phyloP scores from a whole-genome alignment of 192 early-diverging fungal genomes.

The Rhizoclosmatium sp. region DNA sequence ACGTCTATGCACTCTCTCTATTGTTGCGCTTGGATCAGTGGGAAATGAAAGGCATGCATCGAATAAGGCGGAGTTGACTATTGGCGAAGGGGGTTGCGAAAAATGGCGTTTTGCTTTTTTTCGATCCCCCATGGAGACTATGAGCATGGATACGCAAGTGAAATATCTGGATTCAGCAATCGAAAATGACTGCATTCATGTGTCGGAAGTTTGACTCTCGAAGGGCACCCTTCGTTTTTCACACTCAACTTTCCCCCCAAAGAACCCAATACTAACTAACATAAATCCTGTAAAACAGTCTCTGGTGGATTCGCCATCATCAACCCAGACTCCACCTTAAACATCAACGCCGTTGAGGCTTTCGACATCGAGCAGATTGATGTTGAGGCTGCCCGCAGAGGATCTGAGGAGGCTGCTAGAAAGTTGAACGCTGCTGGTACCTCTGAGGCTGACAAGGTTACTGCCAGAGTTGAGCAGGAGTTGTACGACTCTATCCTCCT shows the following conservation, averaged over 20 bases:
- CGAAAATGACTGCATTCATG: no score
- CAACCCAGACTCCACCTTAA: slow-evolving; percentile 94
- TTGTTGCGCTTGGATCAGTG: no score
- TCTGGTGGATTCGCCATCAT: slow-evolving; percentile 96
- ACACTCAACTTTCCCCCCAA: background rate
- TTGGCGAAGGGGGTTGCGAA: background rate
- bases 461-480: slow-evolving; percentile 87
- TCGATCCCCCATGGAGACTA: background rate
- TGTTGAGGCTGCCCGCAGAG: slow-evolving; percentile 74
- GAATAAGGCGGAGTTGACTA: no score
- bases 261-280: background rate
- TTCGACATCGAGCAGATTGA: slow-evolving; percentile 89
- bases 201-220: no score
- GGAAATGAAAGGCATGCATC: no score
- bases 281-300: slow-evolving; percentile 52
- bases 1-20: no score
- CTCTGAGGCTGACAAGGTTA: slow-evolving; percentile 80
- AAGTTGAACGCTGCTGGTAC: slow-evolving; percentile 59
- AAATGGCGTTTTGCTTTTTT: background rate
- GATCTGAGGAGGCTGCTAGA: slow-evolving; percentile 84
- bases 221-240: background rate
- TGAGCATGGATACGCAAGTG: no score
- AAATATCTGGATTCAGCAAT: no score
- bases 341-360: slow-evolving; percentile 98
- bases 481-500: slow-evolving; percentile 86